Percentiles rank a stretch among this genome's conserved stretches.
phyloP scores from a whole-genome alignment of 1,139 yeast species.

The Pichia sp. region DNA sequence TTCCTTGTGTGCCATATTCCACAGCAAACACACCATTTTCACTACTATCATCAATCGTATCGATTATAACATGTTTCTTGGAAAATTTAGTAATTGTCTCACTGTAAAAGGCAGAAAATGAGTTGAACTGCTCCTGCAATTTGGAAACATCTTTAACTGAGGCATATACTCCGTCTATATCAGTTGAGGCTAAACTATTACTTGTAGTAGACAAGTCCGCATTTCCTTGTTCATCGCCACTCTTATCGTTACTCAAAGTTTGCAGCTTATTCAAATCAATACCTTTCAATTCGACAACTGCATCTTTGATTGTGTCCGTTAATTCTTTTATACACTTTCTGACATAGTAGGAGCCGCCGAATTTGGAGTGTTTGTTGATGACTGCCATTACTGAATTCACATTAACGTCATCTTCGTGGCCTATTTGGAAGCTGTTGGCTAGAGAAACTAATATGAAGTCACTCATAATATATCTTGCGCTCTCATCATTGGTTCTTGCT shows the following conservation, averaged over 20 bases:
- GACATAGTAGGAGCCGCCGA: constrained; percentile 48
- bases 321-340: constrained; percentile 44
- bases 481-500: constrained; percentile 80
- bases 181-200: neutral
- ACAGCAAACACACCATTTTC: constrained; percentile 15
- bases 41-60: neutral
- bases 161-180: constrained; percentile 19
- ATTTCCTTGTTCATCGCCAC: neutral
- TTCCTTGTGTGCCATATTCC: constrained; percentile 13
- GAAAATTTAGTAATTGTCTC: neutral
- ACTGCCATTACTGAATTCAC: constrained; percentile 52
- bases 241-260: neutral
- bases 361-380: constrained; percentile 49
- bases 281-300: constrained; percentile 34
- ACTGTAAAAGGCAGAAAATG: constrained; percentile 15
- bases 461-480: constrained; percentile 77
- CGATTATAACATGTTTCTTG: neutral
- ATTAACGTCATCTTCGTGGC: constrained; percentile 44
- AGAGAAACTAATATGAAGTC: constrained; percentile 70
- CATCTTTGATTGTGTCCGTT: constrained; percentile 48
- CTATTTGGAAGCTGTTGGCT: constrained; percentile 36
- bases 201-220: neutral
- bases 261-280: constrained; percentile 20
- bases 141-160: constrained; percentile 22
- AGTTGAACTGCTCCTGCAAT: constrained; percentile 21